These are phyloP conservation scores for Nigrospora osmanthi DNA, from an alignment of 2,329 filamentous ascomycete genomes.

Conservation along the genomic window DNA sequence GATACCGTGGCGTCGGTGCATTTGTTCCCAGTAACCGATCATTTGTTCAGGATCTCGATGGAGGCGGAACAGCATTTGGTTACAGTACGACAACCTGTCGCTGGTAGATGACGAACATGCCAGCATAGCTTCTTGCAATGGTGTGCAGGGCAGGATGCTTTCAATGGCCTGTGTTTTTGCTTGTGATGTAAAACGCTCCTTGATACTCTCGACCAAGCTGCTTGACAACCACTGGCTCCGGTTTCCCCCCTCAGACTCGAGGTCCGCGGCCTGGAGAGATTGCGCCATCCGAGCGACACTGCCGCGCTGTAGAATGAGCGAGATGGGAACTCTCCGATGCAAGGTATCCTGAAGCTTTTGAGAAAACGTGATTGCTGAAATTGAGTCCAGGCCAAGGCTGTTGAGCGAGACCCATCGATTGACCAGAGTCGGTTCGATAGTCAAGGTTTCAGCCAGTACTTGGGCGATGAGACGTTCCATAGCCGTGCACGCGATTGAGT, in stretches of 20 bases:
- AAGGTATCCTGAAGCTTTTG: slow-evolving; percentile 42
- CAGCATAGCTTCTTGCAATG: slow-evolving; percentile 83
- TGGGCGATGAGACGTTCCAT: slow-evolving; percentile 49
- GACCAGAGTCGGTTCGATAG: slow-evolving; percentile 37
- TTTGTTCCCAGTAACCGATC: slow-evolving; percentile 50
- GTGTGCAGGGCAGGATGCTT: slow-evolving; percentile 70
- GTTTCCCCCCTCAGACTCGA: not conserved
- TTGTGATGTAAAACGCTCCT: slow-evolving; percentile 19
- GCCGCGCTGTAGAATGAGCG: slow-evolving; percentile 59
- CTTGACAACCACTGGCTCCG: slow-evolving; percentile 9
- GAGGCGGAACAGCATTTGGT: slow-evolving; percentile 60
- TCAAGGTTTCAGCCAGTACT: slow-evolving; percentile 43
- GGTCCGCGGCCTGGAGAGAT: slow-evolving; percentile 9
- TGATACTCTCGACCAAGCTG: slow-evolving; percentile 20
- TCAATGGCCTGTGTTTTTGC: slow-evolving; percentile 29
- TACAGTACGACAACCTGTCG: slow-evolving; percentile 55
- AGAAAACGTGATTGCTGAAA: slow-evolving; percentile 68
- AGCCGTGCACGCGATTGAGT: slow-evolving; percentile 37
- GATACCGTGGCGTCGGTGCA: slow-evolving; percentile 64
- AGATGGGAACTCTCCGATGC: slow-evolving; percentile 51
- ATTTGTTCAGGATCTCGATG: slow-evolving; percentile 41
- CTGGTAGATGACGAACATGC: slow-evolving; percentile 33
- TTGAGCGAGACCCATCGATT: slow-evolving; percentile 64
- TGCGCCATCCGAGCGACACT: slow-evolving; percentile 55
- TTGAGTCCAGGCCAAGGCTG: slow-evolving; percentile 73